Evolutionary conservation across 768 basidiomycete species (phyloP), one percentile per base, ranked within the genome.

Genomic region (Phanerochaete sordida): DNA sequence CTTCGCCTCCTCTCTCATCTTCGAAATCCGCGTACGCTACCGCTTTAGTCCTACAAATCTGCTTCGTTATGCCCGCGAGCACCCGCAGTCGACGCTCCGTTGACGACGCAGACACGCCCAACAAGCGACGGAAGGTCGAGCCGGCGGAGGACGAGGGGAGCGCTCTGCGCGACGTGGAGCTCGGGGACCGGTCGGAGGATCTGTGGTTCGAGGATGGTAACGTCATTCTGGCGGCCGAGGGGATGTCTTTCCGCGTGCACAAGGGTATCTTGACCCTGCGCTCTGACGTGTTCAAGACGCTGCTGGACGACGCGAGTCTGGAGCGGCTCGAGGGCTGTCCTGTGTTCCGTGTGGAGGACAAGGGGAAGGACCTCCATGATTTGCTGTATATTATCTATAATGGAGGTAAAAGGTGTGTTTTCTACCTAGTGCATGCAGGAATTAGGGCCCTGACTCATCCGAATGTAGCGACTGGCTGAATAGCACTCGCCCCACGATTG

Each of bases 191-290:
- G 9, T 35, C 11, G 13, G 8, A 28, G 37, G 37, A 56, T 5
- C 24, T 58, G 4, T 58, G 57, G 57, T 51, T 58, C 23, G 57
- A 58, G 5, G 57, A 58, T 49, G 57, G 57, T 3, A 58, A 30
- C 26, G 33, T 58, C 23, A 33, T 58, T 9, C 8, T 58, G 4
- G 57, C 45, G 8, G 57, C 57, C 15, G 16, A 37, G 35, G 37
- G 33, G 5, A 50, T 26, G n/a, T 31, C 33, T 7, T 58, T 58
- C 33, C 9, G 33, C 13, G 28, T 58, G 3, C 57, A 50, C 57
- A 4, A 5, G 2, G 26, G 57, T 11, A 33, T 58, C 16, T 21
- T 58, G 3, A 33, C 31, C 13, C 19, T 51, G 28, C 44, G 49
- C 21, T 58, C 57, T 6, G 49, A 58, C 2, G 49, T 58, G 3